phyloP scores from a whole-genome alignment of 2,329 filamentous ascomycete species.

The Ophiosphaerella narmari region DNA sequence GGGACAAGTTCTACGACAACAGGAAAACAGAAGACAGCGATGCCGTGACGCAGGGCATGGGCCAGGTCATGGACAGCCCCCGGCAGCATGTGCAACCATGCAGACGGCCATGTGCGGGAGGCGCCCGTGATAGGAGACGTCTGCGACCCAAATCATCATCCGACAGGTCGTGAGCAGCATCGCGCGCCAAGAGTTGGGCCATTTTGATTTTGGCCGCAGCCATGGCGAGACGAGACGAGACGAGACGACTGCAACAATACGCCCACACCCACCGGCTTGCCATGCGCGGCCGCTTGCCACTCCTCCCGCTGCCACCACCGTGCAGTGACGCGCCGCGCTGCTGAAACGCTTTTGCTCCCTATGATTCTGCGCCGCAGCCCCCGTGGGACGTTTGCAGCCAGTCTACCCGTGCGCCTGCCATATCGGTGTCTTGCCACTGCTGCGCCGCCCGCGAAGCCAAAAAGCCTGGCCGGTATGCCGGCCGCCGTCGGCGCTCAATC shows the following conservation, averaged over 20 bases:
- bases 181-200: neutral
- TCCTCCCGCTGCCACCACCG: slow-evolving; percentile 12
- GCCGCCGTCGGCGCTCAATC: neutral
- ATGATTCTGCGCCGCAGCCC: slow-evolving; percentile 40
- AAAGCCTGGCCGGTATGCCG: slow-evolving; percentile 28
- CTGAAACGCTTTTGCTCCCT: neutral
- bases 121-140: no score
- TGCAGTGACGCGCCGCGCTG: slow-evolving; percentile 28
- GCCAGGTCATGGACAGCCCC: no score
- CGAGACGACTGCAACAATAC: no score
- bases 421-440: slow-evolving; percentile 34
- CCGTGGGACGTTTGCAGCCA: slow-evolving; percentile 25
- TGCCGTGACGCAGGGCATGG: no score
- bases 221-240: no score
- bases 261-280: neutral
- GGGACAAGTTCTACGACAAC: no score
- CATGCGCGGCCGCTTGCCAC: neutral
- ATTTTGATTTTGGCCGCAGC: no score
- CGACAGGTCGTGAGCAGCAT: no score
- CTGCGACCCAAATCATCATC: no score
- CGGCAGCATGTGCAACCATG: no score
- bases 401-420: slow-evolving; percentile 4
- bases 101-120: no score
- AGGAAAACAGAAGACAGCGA: no score
- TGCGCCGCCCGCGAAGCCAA: slow-evolving; percentile 5